Evolutionary conservation across 768 basidiomycete genomes (phyloP), one percentile per base, ranked within the genome.

Genomic region (Exsudoporus frostii): DNA sequence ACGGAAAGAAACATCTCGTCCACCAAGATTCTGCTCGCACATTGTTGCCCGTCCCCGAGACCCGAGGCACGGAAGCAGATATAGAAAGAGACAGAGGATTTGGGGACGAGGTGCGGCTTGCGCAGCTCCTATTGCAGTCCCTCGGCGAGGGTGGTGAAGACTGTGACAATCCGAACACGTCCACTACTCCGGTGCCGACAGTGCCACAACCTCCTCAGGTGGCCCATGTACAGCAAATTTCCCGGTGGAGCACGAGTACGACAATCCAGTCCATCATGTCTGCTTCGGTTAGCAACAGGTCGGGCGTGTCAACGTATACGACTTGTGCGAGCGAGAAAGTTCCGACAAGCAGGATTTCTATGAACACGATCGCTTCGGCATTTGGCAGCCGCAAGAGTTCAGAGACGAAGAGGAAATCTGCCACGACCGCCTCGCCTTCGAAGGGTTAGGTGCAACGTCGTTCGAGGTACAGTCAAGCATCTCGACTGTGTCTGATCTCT

Each of bases 201-300:
- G 48, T 61, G 24, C n/a, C n/a, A n/a, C 54, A 53, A 25, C 41
- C 53, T 33, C 67, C 55, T 36, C 59, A 59, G 44, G 45, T 38
- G 24, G 56, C 55, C 6, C 62, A 71, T 17, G n/a, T 54, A 10
- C 63, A 56, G 6, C 59, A 56, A 44, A 46, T 5, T 19, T 70
- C 68, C 14, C 56, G 70, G 29, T 70, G 68, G 68, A 70, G 68
- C 50, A 54, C 65, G n/a, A 62, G 68, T 36, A 70, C 68, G 10
- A 65, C 68, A 5, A 53, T 64, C 34, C 64, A 48, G 48, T 70
- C 68, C 27, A 19, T 60, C 38, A 47, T 54, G 37, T 68, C 65
- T n/a, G 55, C 53, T 43, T 66, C 65, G 7, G 46, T 63, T 6
- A 68, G 65, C 49, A 65, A 65, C 17, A 52, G 52, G 49, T 66